Percentiles rank a stretch among this genome's conserved stretches.
phyloP scores from a whole-genome alignment of 2,329 filamentous ascomycete genomes.

The Penicillium expansum region DNA sequence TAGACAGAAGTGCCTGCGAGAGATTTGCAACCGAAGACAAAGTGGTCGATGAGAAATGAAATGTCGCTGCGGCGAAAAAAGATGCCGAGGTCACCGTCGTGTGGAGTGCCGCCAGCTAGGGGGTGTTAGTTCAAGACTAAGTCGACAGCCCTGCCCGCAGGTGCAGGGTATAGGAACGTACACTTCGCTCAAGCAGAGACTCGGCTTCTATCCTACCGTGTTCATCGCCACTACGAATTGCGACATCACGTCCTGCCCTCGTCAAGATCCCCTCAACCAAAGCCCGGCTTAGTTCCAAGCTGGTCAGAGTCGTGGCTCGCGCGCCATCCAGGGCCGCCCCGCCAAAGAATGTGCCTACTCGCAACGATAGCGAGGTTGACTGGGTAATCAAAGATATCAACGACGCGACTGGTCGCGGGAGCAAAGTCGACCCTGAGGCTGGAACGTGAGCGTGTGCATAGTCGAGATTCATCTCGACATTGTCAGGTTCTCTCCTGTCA shows the following conservation, averaged over 20 bases:
- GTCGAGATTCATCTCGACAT: neutral
- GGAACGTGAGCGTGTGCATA: neutral
- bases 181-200: constrained; percentile 46
- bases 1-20: constrained; percentile 46
- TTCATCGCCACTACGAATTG: constrained; percentile 48
- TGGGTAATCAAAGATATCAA: constrained; percentile 46
- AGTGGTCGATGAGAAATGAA: constrained; percentile 46
- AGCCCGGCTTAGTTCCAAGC: constrained; percentile 45
- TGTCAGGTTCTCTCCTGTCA: neutral
- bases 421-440: constrained; percentile 36
- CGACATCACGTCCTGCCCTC: constrained; percentile 46
- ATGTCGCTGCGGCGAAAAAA: constrained; percentile 48
- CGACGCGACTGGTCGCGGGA: constrained; percentile 45
- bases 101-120: constrained; percentile 45
- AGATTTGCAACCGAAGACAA: constrained; percentile 44
- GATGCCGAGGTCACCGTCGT: constrained; percentile 47
- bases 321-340: constrained; percentile 45
- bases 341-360: constrained; percentile 45
- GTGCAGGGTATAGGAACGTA: constrained; percentile 28
- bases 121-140: constrained; percentile 14
- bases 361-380: constrained; percentile 45
- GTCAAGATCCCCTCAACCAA: constrained; percentile 46
- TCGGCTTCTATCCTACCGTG: constrained; percentile 44
- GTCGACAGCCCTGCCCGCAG: neutral
- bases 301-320: constrained; percentile 45